phyloP scores from a whole-genome alignment of 2,329 filamentous ascomycete species.

The Neofusicoccum umdonicola region DNA sequence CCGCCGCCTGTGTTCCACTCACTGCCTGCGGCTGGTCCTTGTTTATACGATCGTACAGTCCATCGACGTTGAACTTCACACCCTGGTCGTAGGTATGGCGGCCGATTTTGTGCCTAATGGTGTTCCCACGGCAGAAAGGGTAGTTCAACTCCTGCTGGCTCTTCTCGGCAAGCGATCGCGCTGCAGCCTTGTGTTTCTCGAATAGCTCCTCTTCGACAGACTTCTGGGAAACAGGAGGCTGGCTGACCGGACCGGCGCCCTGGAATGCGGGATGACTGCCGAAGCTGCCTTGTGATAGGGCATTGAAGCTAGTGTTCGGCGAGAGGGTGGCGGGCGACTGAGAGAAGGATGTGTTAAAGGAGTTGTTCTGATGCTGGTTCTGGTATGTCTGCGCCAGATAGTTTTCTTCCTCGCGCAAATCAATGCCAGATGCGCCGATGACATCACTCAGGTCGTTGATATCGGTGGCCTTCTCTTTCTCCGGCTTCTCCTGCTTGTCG shows the following conservation, averaged over 20 bases:
- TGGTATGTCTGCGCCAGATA: constrained; percentile 69
- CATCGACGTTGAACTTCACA: constrained; percentile 58
- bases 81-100: constrained; percentile 59
- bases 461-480: constrained; percentile 60
- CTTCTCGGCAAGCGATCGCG: constrained; percentile 58
- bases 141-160: constrained; percentile 69
- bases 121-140: constrained; percentile 67
- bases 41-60: constrained; percentile 44
- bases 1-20: constrained; percentile 31
- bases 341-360: constrained; percentile 34
- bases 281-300: constrained; percentile 41
- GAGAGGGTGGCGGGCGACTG: constrained; percentile 32
- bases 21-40: constrained; percentile 29
- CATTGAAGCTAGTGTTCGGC: constrained; percentile 47
- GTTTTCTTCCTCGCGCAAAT: constrained; percentile 82
- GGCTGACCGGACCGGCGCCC: constrained; percentile 42
- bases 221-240: constrained; percentile 62
- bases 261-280: constrained; percentile 36
- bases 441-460: constrained; percentile 80
- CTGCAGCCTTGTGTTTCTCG: constrained; percentile 65
- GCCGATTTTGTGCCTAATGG: constrained; percentile 54
- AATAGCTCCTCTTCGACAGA: constrained; percentile 65
- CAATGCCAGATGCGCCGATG: constrained; percentile 78
- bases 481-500: constrained; percentile 54
- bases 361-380: constrained; percentile 46